Conservation (phyloP, 441 rosid species). For the Flueggea neowawraea region DNA sequence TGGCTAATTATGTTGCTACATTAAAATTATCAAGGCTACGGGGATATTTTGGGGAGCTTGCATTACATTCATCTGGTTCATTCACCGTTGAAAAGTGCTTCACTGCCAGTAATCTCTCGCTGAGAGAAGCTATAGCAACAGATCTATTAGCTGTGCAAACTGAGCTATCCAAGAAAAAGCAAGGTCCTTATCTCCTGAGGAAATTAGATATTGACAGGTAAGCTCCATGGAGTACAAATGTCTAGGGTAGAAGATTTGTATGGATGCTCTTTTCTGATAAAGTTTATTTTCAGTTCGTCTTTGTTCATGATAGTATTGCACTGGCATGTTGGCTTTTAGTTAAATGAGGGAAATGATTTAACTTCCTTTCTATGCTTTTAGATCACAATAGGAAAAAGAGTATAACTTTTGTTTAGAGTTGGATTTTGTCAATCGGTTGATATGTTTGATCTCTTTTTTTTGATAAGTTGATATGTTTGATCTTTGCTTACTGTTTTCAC, state of each 20-base stretch:
- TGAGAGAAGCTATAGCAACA: constrained; percentile 69
- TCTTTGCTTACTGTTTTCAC: constrained; percentile 1
- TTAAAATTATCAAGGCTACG: constrained; percentile 52
- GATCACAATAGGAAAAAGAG: too few species aligned
- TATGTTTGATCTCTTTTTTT: not conserved
- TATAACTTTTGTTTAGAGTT: not conserved
- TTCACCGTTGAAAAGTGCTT: constrained; percentile 90
- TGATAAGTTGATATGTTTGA: constrained; percentile 1
- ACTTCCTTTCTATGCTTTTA: too few species aligned
- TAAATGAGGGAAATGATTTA: too few species aligned
- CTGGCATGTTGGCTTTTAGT: not conserved
- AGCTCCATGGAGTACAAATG: constrained; percentile 18
- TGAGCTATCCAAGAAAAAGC: constrained; percentile 73
- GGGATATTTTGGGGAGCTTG: constrained; percentile 83
- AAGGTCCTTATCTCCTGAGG: constrained; percentile 81
- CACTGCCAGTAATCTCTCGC: constrained; percentile 54
- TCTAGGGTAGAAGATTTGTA: constrained; percentile 1
- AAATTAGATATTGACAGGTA: constrained; percentile 81
- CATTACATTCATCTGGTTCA: constrained; percentile 72
- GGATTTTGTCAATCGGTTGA: constrained; percentile 1
- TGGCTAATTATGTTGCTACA: constrained; percentile 12
- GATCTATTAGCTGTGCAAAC: constrained; percentile 58
- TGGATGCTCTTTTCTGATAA: not conserved
- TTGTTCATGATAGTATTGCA: not conserved
- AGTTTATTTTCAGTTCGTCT: not conserved